Percentiles rank a stretch among this genome's conserved stretches.
Evolutionary conservation across 2,329 filamentous ascomycete genomes (phyloP).

Genomic region (Cytospora leucostoma): DNA sequence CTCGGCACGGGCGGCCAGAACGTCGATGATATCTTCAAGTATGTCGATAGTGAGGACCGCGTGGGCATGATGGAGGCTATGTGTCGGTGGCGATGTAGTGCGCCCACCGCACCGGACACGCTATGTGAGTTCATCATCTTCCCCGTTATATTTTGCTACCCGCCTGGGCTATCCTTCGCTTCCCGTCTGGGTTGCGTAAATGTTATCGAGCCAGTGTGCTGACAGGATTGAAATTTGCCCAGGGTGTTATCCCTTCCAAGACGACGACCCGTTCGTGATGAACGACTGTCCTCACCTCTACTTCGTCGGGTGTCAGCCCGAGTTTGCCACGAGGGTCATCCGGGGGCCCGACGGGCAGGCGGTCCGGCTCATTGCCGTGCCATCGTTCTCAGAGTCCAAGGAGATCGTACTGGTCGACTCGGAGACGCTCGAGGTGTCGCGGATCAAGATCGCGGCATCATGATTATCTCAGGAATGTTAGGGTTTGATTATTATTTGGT

Average conservation of each 20-base stretch:
- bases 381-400: conserved; percentile 75
- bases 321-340: conserved; percentile 72
- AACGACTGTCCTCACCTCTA: conserved; percentile 85
- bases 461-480: background rate
- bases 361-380: conserved; percentile 80
- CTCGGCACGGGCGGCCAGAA: conserved; percentile 90
- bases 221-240: conserved; percentile 6
- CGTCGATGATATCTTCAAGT: conserved; percentile 90
- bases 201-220: conserved; percentile 15
- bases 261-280: conserved; percentile 88
- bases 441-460: conserved; percentile 59
- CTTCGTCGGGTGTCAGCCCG: conserved; percentile 82
- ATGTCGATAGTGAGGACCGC: conserved; percentile 75
- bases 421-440: conserved; percentile 79
- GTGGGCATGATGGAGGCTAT: conserved; percentile 92
- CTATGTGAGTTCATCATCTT: conserved; percentile 73
- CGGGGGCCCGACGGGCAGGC: conserved; percentile 66
- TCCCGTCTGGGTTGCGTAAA: background rate
- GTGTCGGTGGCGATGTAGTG: conserved; percentile 86
- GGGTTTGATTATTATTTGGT: background rate
- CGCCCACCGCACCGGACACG: conserved; percentile 94
- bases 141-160: too few species aligned
- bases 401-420: conserved; percentile 82
- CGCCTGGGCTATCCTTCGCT: too few species aligned
- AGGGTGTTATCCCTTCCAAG: conserved; percentile 97